phyloP scores from a whole-genome alignment of 257 asterid genomes.

The Oldenlandia corymbosa region DNA sequence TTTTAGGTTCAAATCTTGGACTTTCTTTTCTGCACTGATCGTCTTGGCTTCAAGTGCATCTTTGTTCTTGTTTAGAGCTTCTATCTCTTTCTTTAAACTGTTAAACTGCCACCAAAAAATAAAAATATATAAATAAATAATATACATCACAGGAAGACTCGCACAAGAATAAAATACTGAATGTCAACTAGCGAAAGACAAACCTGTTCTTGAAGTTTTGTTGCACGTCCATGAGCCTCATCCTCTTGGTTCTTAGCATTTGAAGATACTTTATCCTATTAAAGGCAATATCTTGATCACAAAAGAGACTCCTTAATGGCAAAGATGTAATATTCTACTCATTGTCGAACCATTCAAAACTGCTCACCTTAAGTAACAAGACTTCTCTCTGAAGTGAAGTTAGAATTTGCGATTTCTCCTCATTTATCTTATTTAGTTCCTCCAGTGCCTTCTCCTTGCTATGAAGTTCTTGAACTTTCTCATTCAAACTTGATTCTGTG shows the following conservation, averaged over 20 bases:
- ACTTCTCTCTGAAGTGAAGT: slow-evolving; percentile 33
- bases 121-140: too few species aligned
- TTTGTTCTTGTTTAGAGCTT: slow-evolving; percentile 32
- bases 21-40: slow-evolving; percentile 30
- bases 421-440: slow-evolving; percentile 27
- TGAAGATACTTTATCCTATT: slow-evolving; percentile 28
- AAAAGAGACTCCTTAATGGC: background rate
- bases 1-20: slow-evolving; percentile 31
- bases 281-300: background rate
- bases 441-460: slow-evolving; percentile 32
- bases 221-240: slow-evolving; percentile 29
- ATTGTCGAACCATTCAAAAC: background rate
- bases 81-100: slow-evolving; percentile 35
- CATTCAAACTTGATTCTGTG: slow-evolving; percentile 32
- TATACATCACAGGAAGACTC: background rate
- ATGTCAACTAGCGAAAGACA: slow-evolving; percentile 3
- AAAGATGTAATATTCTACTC: background rate
- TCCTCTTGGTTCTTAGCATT: slow-evolving; percentile 24
- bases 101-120: slow-evolving; percentile 26
- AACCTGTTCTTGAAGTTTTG: slow-evolving; percentile 41
- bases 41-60: slow-evolving; percentile 26
- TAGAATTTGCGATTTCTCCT: slow-evolving; percentile 32
- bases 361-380: slow-evolving; percentile 27
- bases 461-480: slow-evolving; percentile 24
- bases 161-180: background rate